Evolutionary conservation across 164 flowering plant genomes (phyloP).

Genomic region (Magnolia changhungtana): DNA sequence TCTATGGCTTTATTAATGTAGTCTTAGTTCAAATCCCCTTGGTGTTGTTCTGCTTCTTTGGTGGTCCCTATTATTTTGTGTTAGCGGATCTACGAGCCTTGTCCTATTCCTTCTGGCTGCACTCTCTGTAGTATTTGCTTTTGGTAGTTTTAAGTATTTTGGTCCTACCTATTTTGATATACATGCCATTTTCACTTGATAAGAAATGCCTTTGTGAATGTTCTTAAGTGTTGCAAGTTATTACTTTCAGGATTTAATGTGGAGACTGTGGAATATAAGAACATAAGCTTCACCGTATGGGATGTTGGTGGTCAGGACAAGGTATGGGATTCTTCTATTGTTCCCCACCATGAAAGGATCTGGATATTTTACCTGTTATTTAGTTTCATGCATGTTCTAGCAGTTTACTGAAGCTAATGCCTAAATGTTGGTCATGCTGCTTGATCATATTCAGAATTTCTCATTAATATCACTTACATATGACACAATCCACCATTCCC

Average conservation of each 20-base stretch:
- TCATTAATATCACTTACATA: neutral
- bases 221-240: neutral
- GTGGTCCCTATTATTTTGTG: too few relatives aligned
- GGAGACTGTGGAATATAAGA: slow-evolving; percentile 93
- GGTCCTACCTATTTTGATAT: neutral
- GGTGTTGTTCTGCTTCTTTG: too few relatives aligned
- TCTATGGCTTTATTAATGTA: too few relatives aligned
- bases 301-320: slow-evolving; percentile 99
- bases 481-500: neutral
- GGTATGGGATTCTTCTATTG: slow-evolving; percentile 31
- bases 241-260: slow-evolving; percentile 76
- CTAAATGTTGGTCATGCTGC: too few relatives aligned
- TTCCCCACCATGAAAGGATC: neutral
- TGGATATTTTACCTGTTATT: neutral
- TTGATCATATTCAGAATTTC: too few relatives aligned
- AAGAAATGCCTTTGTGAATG: neutral
- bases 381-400: neutral
- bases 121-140: neutral
- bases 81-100: neutral
- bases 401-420: neutral
- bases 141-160: neutral
- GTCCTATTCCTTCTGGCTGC: neutral
- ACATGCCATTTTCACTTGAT: neutral
- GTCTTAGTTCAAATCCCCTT: too few relatives aligned
- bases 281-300: slow-evolving; percentile 98